Evolutionary conservation across 768 basidiomycete genomes (phyloP).

Genomic region (Russula dissimulans): DNA sequence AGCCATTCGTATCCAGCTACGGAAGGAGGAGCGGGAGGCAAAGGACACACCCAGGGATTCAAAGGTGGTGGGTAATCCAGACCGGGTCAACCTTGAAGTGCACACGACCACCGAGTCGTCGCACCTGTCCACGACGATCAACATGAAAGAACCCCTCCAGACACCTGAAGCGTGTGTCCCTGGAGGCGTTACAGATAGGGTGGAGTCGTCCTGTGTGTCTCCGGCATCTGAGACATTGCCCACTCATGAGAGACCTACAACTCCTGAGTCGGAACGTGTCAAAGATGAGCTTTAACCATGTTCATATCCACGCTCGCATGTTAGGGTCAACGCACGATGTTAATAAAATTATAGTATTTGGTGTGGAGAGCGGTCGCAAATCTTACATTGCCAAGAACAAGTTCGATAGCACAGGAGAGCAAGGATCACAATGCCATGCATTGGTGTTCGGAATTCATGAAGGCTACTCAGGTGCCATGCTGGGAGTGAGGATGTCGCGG

Average conservation of each 20-base stretch:
- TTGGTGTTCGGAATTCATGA: background rate
- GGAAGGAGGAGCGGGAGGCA: conserved; percentile 21
- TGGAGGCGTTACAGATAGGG: background rate
- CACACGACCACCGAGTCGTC: conserved; percentile 16
- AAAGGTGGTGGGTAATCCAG: conserved; percentile 23
- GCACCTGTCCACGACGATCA: conserved; percentile 4
- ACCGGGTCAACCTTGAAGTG: conserved; percentile 20
- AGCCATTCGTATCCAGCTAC: conserved; percentile 23
- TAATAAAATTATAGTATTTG: conserved; percentile 14
- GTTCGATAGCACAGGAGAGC: background rate
- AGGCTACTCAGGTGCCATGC: background rate
- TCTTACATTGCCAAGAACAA: conserved; percentile 5
- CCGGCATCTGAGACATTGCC: background rate
- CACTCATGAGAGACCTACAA: background rate
- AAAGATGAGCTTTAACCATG: conserved; percentile 8
- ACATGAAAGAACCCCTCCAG: background rate
- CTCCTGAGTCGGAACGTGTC: background rate
- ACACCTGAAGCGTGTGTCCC: background rate
- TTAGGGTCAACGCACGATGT: background rate
- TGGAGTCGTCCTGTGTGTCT: background rate
- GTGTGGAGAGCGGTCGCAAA: conserved; percentile 9
- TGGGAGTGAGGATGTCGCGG: conserved; percentile 4
- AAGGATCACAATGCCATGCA: background rate
- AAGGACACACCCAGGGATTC: conserved; percentile 9
- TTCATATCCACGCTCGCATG: background rate